Base-by-base conservation (phyloP, 805 yeast species). In the Metschnikowia dekortorum region DNA sequence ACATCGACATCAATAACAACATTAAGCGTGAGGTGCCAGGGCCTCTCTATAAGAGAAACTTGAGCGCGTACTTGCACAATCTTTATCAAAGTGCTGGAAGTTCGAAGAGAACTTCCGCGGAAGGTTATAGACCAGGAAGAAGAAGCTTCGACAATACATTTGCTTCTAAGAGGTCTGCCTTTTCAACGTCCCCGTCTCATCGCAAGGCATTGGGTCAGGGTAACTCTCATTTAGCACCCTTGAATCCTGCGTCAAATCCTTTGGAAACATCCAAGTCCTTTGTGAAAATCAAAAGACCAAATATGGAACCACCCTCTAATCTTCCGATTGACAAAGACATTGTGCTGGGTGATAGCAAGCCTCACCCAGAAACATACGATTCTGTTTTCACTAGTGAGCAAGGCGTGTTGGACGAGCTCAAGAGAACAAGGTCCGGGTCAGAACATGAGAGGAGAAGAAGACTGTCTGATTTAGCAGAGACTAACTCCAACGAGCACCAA, bases 1-100 rank as follows among this genome's bases (percentile, higher is more conserved):
- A 87, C 62, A 80, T 91, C 51, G 97, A 92, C 68, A 87, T 91
- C 55, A 89, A 89, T 67, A 87, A 87, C 55, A 89, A 89, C 52
- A 89, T 91, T 62, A 87, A 88, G 68, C 74, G 92, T 63, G 75
- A 76, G 37, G 80, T 79, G 52, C 92, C 92, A 1, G 91, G 91
- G 9, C 92, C 92, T 1, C 71, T 85, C 51, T 75, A 86, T 11
- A 85, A 83, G 62, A 71, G 87, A 59, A 85, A 84, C 60, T 76
- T 85, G 58, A 81, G 89, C 2, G 77, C 84, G 9, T 85, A 84
- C 61, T 72, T 85, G 61, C 90, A 85, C 65, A 75, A 79, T 37
- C 65, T 85, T 43, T 85, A 84, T 58, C 55, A 55, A 36, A 61
- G 68, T 22, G 63, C 68, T 30, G 55, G 52, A 47, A 60, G 53